phyloP scores from a whole-genome alignment of 768 basidiomycete genomes.

The Lyophyllum atratum region DNA sequence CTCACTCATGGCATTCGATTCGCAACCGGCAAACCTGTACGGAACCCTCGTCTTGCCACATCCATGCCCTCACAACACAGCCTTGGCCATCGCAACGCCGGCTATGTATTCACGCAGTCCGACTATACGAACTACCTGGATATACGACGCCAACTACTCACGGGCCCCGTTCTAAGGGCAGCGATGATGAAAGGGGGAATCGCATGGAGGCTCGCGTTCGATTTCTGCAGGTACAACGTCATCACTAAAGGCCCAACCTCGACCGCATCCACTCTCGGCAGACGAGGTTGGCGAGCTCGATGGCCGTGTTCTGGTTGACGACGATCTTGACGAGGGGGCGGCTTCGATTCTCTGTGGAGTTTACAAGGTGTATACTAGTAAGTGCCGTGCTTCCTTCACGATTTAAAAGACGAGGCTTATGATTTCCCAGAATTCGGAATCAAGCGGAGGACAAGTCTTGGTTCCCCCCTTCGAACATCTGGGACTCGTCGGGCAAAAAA shows the following conservation, averaged over 20 bases:
- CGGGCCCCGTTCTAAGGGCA: not conserved
- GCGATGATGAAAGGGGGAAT: constrained; percentile 4
- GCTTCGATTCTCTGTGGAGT: not conserved
- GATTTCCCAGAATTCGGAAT: not conserved
- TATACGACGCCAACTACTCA: not conserved
- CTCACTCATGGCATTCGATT: not conserved
- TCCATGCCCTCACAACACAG: not conserved
- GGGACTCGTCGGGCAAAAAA: not conserved
- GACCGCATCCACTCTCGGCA: not conserved
- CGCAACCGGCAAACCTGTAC: constrained; percentile 2
- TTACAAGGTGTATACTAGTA: constrained; percentile 6
- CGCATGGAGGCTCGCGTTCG: constrained; percentile 7
- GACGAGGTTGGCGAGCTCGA: not conserved
- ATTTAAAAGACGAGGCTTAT: not conserved
- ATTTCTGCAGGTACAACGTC: not conserved
- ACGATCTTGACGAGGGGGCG: not conserved
- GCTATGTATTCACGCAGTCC: not conserved
- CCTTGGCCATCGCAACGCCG: not conserved
- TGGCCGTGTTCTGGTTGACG: not conserved
- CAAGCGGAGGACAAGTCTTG: not conserved
- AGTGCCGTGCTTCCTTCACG: not conserved
- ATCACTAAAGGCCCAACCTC: not conserved
- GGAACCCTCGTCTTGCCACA: not conserved
- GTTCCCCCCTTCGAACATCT: not conserved
- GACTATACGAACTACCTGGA: constrained; percentile 2